Percentiles rank a stretch among this genome's conserved stretches.
phyloP scores from a whole-genome alignment of 2,329 filamentous ascomycete genomes.

The Xylariales sp. region DNA sequence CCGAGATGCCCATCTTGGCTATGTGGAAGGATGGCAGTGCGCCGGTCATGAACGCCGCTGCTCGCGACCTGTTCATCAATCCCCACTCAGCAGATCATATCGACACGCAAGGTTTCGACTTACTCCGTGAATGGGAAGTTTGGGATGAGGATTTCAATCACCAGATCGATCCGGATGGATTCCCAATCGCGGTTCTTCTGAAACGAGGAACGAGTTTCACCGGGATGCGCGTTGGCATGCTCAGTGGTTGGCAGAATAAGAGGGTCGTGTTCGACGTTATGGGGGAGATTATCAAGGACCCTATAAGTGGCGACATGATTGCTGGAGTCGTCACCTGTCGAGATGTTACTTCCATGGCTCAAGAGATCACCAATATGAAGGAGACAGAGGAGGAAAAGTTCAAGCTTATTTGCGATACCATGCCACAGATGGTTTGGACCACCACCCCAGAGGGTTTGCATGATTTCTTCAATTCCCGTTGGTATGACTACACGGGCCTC shows the following conservation, averaged over 20 bases:
- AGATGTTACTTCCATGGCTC: slow-evolving; percentile 66
- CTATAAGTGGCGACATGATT: slow-evolving; percentile 64
- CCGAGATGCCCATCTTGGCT: slow-evolving; percentile 68
- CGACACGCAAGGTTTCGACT: slow-evolving; percentile 45
- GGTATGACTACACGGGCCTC: slow-evolving; percentile 75
- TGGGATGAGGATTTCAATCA: slow-evolving; percentile 64
- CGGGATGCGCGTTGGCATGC: slow-evolving; percentile 58
- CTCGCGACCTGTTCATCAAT: slow-evolving; percentile 45
- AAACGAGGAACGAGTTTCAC: slow-evolving; percentile 56
- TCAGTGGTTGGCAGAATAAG: slow-evolving; percentile 46
- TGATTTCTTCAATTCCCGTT: slow-evolving; percentile 74
- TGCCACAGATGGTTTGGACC: slow-evolving; percentile 72
- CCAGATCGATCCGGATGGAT: slow-evolving; percentile 52
- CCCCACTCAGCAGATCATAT: slow-evolving; percentile 34
- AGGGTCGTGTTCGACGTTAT: slow-evolving; percentile 59
- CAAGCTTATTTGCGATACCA: slow-evolving; percentile 69
- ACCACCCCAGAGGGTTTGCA: slow-evolving; percentile 59
- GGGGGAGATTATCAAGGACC: slow-evolving; percentile 64
- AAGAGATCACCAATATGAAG: slow-evolving; percentile 65
- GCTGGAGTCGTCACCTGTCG: slow-evolving; percentile 68
- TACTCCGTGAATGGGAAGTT: slow-evolving; percentile 55
- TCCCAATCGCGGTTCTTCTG: slow-evolving; percentile 62
- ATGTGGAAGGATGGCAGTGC: slow-evolving; percentile 80
- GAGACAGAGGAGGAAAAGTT: slow-evolving; percentile 70
- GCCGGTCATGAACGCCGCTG: slow-evolving; percentile 67